A percentile compares a stretch with the other conserved stretches of the same genome.
These are phyloP conservation scores for Phaeosphaeriaceae sp. DNA, from an alignment of 2,329 filamentous ascomycete species.

Conservation along the genomic window DNA sequence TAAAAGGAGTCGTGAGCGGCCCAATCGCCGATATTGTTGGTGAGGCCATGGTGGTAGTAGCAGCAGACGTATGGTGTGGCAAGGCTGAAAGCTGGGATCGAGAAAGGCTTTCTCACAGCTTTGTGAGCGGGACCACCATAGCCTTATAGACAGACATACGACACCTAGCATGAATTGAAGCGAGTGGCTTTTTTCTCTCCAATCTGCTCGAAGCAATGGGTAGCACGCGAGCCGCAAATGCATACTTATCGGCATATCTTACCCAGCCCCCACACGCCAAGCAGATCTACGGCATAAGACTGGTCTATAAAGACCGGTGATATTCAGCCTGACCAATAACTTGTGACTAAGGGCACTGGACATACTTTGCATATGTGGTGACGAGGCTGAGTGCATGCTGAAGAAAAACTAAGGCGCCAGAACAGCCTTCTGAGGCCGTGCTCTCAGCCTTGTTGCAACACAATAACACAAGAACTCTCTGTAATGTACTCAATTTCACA, in stretches of 20 bases:
- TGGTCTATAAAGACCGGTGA: neutral
- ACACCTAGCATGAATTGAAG: neutral
- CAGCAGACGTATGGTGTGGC: neutral
- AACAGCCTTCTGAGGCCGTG: neutral
- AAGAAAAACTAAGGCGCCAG: neutral
- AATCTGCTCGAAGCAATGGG: neutral
- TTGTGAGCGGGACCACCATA: no score
- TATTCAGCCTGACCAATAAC: neutral
- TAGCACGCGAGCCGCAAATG: neutral
- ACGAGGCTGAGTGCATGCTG: neutral
- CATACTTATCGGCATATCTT: neutral
- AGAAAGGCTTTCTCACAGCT: neutral
- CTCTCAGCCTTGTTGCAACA: neutral
- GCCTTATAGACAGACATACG: neutral
- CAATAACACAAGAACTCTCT: no score
- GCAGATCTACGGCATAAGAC: neutral
- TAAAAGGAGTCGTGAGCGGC: neutral
- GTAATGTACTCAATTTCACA: no score
- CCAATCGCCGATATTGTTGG: no score
- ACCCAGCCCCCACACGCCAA: neutral
- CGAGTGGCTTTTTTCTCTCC: neutral
- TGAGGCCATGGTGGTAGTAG: no score
- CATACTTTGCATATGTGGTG: neutral
- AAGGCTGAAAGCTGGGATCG: neutral
- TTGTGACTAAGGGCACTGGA: neutral